Evolutionary conservation across 1,139 yeast species (phyloP).

Genomic region (Candida dubliniensis): DNA sequence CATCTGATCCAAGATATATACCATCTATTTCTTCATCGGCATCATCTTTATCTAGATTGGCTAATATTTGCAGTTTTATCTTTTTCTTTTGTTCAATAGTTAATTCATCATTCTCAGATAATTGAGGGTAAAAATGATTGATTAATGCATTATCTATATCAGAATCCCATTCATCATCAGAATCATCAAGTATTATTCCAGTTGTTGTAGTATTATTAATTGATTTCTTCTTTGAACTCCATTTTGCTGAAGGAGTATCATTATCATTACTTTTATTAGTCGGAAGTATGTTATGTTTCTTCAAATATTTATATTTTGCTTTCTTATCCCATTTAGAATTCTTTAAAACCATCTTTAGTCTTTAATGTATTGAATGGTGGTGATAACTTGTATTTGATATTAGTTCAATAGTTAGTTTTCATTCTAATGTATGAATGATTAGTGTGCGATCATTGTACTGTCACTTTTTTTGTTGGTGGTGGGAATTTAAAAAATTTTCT

Average conservation of each 20-base stretch:
- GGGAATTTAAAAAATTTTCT: neutral
- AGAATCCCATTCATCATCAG: slow-evolving; percentile 45
- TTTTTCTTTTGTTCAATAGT: slow-evolving; percentile 37
- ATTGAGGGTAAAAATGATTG: slow-evolving; percentile 42
- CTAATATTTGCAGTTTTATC: slow-evolving; percentile 39
- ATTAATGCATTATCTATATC: slow-evolving; percentile 45
- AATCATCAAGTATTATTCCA: slow-evolving; percentile 27
- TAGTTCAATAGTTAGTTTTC: neutral
- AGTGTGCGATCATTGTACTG: too few relatives aligned
- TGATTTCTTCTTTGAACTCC: slow-evolving; percentile 32
- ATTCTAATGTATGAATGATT: too few relatives aligned
- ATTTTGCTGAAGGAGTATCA: slow-evolving; percentile 29
- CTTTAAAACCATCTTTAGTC: slow-evolving; percentile 39
- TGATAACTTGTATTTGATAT: too few relatives aligned
- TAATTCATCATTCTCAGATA: slow-evolving; percentile 32
- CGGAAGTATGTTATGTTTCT: slow-evolving; percentile 39
- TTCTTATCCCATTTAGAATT: slow-evolving; percentile 48
- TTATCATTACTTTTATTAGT: slow-evolving; percentile 9
- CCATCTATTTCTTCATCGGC: slow-evolving; percentile 23
- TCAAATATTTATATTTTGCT: slow-evolving; percentile 41
- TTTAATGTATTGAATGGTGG: too few relatives aligned
- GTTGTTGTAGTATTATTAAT: slow-evolving; percentile 7
- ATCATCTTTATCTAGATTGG: slow-evolving; percentile 25
- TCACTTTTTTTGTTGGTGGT: too few relatives aligned
- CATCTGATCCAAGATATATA: slow-evolving; percentile 35